Evolutionary conservation across 2,329 filamentous ascomycete genomes (phyloP), one percentile per base, ranked within the genome.

Genomic region (Xylaria sp.): DNA sequence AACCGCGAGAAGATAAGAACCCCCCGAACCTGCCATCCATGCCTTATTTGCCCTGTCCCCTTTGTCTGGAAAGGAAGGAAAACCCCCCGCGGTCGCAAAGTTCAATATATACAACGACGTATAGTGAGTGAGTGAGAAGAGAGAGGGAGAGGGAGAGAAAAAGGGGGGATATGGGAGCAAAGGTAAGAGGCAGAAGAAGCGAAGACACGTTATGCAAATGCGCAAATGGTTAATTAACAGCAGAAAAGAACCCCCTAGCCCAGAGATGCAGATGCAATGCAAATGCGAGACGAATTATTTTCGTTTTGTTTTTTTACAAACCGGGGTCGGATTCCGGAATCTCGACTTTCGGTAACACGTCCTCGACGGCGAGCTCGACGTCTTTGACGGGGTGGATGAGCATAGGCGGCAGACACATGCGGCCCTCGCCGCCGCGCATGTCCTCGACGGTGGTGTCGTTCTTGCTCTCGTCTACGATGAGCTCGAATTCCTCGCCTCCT

Each of bases 361-460:
- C 80, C 72, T 83, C 87, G 1, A 89, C 84, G 6, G 85, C 82
- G 54, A 88, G 68, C 59, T 88, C 84, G 4, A 92, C 82, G 56
- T 84, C 82, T 78, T 96, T 97, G 56, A 96, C 83, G 0, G 92
- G 92, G 80, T 97, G 92, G 64, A 97, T 75, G 63, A 96, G 76
- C 87, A 96, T 93, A 0, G 89, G 90, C 6, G 92, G 91, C 47
- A 96, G 76, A 75, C 92, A 97, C 91, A 96, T 95, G 61, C 92
- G 83, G 9, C 91, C 91, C 73, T 92, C 89, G 13, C 88, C 86
- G 52, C 86, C 83, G 54, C 79, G 80, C 82, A 85, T 87, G 64
- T 75, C 72, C 48, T 75, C 73, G 5, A 83, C 78, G 44, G 72
- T 75, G 23, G 73, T 70, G 35, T 79, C 83, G 60, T 81, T 75